These are phyloP conservation scores for Apiotrichum veenhuisii DNA, from an alignment of 1,284 basidiomycete species.

Conservation along the genomic window DNA sequence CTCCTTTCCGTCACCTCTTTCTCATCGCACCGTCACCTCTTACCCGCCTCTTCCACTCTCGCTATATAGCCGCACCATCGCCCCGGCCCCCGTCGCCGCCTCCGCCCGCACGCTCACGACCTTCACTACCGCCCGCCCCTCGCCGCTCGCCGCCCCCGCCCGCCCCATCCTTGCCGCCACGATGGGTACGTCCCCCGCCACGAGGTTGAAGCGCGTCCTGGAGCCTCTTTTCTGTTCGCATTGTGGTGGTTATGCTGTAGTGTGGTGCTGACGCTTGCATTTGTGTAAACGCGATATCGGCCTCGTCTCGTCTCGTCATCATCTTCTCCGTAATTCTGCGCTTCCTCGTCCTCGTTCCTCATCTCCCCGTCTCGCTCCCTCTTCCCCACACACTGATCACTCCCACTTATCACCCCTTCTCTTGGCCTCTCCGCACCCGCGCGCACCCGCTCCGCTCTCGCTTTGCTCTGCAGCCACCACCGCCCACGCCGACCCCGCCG, in stretches of 20 bases:
- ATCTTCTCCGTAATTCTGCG: too few species aligned
- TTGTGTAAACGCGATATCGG: neutral
- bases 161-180: neutral
- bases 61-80: neutral
- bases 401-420: too few species aligned
- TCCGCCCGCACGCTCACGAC: neutral
- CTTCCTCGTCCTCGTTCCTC: too few species aligned
- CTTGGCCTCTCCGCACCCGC: too few species aligned
- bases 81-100: neutral
- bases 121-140: neutral
- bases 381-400: neutral
- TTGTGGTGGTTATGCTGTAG: neutral
- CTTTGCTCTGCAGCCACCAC: conserved; percentile 53
- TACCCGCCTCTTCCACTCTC: too few species aligned
- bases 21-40: too few species aligned
- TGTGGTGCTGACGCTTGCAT: neutral
- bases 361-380: conserved; percentile 51
- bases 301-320: neutral
- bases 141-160: neutral
- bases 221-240: neutral
- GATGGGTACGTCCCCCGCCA: conserved; percentile 1
- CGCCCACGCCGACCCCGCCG: conserved; percentile 49
- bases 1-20: too few species aligned
- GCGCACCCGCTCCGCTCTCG: conserved; percentile 12
- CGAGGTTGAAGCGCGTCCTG: neutral